phyloP scores from a whole-genome alignment of 306 rosid genomes.

The Ceratonia siliqua region DNA sequence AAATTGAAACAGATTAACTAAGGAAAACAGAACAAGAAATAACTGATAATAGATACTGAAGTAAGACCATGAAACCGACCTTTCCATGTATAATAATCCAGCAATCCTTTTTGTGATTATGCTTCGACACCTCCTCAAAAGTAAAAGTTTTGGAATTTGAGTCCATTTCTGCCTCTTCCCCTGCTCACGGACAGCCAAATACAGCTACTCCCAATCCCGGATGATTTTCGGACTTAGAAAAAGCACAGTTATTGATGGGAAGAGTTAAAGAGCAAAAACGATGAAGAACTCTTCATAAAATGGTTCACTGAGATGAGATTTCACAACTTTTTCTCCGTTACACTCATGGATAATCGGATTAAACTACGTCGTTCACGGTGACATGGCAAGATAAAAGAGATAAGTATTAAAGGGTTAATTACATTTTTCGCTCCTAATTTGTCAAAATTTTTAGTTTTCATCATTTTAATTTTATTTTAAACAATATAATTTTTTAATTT shows the following conservation, averaged over 20 bases:
- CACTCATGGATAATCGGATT: no score
- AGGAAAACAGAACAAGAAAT: neutral
- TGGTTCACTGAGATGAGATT: neutral
- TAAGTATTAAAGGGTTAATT: no score
- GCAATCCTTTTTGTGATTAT: slow-evolving; percentile 74
- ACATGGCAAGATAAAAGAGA: no score
- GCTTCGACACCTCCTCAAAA: slow-evolving; percentile 74
- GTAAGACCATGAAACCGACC: slow-evolving; percentile 41
- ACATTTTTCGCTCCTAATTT: no score
- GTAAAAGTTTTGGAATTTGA: slow-evolving; percentile 50
- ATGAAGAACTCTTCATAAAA: slow-evolving; percentile 23
- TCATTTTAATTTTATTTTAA: no score
- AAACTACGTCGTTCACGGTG: no score
- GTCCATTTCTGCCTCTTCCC: slow-evolving; percentile 47
- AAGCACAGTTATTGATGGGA: neutral
- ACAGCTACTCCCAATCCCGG: neutral
- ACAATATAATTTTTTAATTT: no score
- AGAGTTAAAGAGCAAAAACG: slow-evolving; percentile 5
- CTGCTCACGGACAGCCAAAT: slow-evolving; percentile 33
- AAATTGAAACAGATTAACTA: slow-evolving; percentile 28
- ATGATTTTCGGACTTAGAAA: no score
- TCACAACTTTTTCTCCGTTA: neutral
- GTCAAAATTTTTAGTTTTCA: no score
- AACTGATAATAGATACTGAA: neutral
- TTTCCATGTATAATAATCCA: slow-evolving; percentile 77